Base-by-base conservation (phyloP, 1,139 yeast species). In the Candida albicans region DNA sequence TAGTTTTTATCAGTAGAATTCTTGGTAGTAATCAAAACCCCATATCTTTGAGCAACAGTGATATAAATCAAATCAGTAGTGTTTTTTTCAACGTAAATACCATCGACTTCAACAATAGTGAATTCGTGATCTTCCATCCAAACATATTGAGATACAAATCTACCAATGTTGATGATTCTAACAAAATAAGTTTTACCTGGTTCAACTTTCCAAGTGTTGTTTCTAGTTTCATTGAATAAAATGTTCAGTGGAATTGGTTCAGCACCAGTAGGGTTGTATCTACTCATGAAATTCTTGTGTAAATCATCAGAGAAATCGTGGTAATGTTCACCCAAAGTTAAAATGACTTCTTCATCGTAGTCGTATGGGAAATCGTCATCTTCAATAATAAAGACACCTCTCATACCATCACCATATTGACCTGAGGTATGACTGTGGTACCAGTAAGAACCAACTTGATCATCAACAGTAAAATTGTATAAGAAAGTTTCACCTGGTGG, bases 181-280 rank as follows among this genome's bases (percentile, higher is more conserved):
- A 84, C 59, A 45, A 83, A 67, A 57, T 85, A 84, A 1, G 87
- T 84, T 50, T 75, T 82, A 40, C 77, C 76, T 14, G 84, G 81
- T 46, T 79, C 72, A 44, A 86, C 84, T 22, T 62, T 44, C 65
- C 87, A 70, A 2, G 86, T 73, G 14, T 66, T 73, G 54, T 82
- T 81, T 44, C 77, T 73, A 10, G 86, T 73, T 50, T 85, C 86
- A 57, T 85, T 84, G 58, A 85, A 75, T 43, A 85, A 66, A 32
- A 80, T 56, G 55, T 79, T 82, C 50, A 81, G 81, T 7, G 93
- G 93, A 45, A 85, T 76, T 32, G 93, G 93, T 60, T 86, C 95
- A 33, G 87, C 89, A 44, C 95, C 95, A 1, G 91, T 84, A 28
- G 95, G 95, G 53, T 86, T 86, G 58, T 76, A 85, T 50, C 84